A percentile compares a stretch with the other conserved stretches of the same genome.
These are phyloP conservation scores for Alternaria conjuncta DNA, from an alignment of 2,329 filamentous ascomycete genomes.

Conservation along the genomic window DNA sequence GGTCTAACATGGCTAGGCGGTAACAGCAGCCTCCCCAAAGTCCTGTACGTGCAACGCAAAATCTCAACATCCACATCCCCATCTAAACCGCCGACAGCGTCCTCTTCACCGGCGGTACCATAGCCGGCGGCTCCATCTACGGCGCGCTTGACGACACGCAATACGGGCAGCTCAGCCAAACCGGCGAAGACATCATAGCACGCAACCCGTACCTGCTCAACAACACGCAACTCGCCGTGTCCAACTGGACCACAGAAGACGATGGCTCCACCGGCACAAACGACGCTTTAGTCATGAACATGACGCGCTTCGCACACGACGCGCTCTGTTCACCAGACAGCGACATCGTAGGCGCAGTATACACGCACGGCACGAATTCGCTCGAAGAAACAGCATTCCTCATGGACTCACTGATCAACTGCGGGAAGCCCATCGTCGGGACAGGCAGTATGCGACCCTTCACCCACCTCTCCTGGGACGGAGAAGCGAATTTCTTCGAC, in stretches of 20 bases:
- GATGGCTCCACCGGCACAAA: conserved; percentile 35
- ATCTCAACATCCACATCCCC: too few species aligned
- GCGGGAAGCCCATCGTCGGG: conserved; percentile 36
- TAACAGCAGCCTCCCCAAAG: conserved; percentile 31
- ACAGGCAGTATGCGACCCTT: conserved; percentile 35
- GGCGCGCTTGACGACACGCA: conserved; percentile 39
- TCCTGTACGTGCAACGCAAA: conserved; percentile 16
- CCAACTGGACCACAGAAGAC: conserved; percentile 29
- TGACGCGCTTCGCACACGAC: conserved; percentile 37
- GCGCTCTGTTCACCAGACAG: conserved; percentile 36
- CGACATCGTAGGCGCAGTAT: conserved; percentile 37
- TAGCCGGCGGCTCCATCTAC: conserved; percentile 33
- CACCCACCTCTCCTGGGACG: conserved; percentile 33
- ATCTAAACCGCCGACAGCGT: conserved; percentile 12
- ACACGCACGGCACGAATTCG: conserved; percentile 39
- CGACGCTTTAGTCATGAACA: conserved; percentile 40
- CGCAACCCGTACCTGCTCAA: conserved; percentile 36
- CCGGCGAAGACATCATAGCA: conserved; percentile 35
- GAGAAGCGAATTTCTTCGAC: conserved; percentile 40
- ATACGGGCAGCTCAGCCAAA: conserved; percentile 32
- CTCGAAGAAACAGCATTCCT: conserved; percentile 40
- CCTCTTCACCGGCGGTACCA: conserved; percentile 37
- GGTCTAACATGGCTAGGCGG: conserved; percentile 29
- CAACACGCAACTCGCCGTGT: conserved; percentile 38
- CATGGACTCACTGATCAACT: conserved; percentile 34